phyloP scores from a whole-genome alignment of 192 early-diverging fungal species.

The Linnemannia elongata region DNA sequence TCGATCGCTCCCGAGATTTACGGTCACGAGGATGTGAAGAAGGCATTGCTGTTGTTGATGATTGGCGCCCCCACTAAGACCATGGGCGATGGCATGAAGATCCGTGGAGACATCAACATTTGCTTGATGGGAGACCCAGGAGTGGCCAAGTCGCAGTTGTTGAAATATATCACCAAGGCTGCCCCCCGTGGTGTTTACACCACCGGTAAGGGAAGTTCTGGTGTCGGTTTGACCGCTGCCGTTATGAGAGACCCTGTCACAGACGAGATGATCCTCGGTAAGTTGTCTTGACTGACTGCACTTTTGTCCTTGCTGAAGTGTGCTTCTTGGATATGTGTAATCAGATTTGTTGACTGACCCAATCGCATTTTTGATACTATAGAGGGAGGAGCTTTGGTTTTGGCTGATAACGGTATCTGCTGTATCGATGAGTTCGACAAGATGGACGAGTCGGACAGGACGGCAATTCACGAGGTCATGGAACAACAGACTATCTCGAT shows the following conservation, averaged over 20 bases:
- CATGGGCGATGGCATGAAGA: constrained; percentile 93
- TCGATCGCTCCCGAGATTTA: constrained; percentile 93
- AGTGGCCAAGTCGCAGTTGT: constrained; percentile 97
- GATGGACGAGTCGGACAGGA: constrained; percentile 97
- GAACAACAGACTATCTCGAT: constrained; percentile 99
- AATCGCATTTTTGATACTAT: neutral
- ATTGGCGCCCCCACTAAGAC: constrained; percentile 86
- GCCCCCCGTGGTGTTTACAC: constrained; percentile 98
- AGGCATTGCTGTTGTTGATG: constrained; percentile 87
- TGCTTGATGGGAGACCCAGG: constrained; percentile 99
- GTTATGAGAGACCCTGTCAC: constrained; percentile 94
- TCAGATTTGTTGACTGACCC: neutral
- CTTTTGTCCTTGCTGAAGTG: neutral
- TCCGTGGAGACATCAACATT: constrained; percentile 97
- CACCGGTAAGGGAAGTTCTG: constrained; percentile 94
- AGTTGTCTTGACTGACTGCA: neutral
- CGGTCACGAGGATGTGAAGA: constrained; percentile 94
- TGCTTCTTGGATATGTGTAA: neutral
- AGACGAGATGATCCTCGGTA: constrained; percentile 92
- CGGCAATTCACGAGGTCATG: constrained; percentile 99
- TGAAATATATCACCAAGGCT: constrained; percentile 94
- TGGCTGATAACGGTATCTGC: constrained; percentile 98
- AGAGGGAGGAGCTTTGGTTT: constrained; percentile 96
- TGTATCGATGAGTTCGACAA: constrained; percentile 99
- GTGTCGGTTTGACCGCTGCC: constrained; percentile 96